A percentile compares a stretch with the other conserved stretches of the same genome.
Evolutionary conservation across 106 monocot species (phyloP).

Genomic region (Dioscorea alata): DNA sequence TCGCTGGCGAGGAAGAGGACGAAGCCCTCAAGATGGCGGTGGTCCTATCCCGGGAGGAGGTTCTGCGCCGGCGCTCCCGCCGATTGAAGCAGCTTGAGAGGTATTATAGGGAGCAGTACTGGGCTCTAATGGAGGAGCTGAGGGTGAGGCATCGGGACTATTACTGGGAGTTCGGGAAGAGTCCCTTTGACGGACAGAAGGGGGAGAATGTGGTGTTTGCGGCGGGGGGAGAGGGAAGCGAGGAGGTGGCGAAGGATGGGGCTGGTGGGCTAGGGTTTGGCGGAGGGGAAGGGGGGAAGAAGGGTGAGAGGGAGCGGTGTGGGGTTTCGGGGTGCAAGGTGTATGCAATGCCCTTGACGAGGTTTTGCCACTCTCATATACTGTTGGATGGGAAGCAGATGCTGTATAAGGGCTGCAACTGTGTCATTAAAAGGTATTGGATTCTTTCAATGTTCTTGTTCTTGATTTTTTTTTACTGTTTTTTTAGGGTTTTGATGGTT

Average conservation of each 20-base stretch:
- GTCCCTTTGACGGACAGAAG: constrained; percentile 11
- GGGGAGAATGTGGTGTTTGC: constrained; percentile 8
- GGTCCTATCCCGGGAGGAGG: constrained; percentile 42
- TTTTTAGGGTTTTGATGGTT: too few species aligned
- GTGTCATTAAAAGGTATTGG: constrained; percentile 34
- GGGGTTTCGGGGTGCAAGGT: constrained; percentile 27
- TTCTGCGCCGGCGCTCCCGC: constrained; percentile 48
- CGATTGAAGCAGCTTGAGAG: constrained; percentile 22
- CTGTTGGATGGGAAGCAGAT: constrained; percentile 36
- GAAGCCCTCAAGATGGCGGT: background rate
- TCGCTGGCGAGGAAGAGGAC: constrained; percentile 8
- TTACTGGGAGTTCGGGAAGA: constrained; percentile 28
- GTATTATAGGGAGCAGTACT: constrained; percentile 34
- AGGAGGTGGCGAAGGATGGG: background rate
- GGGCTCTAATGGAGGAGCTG: constrained; percentile 36
- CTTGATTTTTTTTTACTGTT: too few species aligned
- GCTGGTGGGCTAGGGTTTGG: background rate
- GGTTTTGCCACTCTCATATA: constrained; percentile 32
- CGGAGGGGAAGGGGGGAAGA: background rate
- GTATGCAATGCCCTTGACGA: constrained; percentile 38
- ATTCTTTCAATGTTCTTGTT: too few species aligned
- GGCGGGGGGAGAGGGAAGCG: background rate
- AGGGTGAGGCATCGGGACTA: constrained; percentile 36
- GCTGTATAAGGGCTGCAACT: constrained; percentile 34
- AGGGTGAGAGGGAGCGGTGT: constrained; percentile 13